Evolutionary conservation across 495 filamentous ascomycete genomes (phyloP).

Genomic region (Podospora pseudopauciseta): DNA sequence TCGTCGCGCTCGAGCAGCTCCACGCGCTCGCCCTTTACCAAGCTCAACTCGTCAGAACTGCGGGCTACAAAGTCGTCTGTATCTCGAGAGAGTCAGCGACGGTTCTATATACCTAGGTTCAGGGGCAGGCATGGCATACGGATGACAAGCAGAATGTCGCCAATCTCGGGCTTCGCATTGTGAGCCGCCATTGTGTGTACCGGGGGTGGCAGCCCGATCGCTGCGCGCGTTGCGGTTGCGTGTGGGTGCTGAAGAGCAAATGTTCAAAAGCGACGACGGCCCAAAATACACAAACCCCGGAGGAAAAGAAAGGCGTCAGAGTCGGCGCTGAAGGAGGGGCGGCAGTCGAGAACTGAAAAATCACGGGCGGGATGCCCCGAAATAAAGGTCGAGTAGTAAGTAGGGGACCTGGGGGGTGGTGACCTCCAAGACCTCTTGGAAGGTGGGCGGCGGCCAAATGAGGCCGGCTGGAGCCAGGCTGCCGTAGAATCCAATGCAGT

Average conservation of each 20-base stretch:
- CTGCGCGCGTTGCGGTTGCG: constrained; percentile 19
- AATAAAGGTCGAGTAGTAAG: constrained; percentile 4
- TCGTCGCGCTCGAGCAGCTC: constrained; percentile 92
- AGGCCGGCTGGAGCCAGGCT: not conserved
- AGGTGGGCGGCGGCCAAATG: constrained; percentile 5
- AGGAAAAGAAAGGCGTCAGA: constrained; percentile 9
- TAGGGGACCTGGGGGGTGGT: not conserved
- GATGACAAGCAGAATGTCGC: constrained; percentile 69
- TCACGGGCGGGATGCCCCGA: constrained; percentile 3
- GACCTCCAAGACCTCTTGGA: not conserved
- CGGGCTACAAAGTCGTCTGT: constrained; percentile 85
- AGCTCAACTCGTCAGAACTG: constrained; percentile 85
- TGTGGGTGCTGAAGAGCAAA: constrained; percentile 10
- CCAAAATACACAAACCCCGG: constrained; percentile 9
- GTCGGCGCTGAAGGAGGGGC: constrained; percentile 7
- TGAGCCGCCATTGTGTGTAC: constrained; percentile 44
- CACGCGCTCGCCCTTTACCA: constrained; percentile 83
- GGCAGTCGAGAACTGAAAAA: constrained; percentile 9
- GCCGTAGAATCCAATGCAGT: not conserved
- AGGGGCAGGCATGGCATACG: constrained; percentile 57
- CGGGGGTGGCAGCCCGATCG: constrained; percentile 15
- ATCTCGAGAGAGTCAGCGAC: constrained; percentile 9
- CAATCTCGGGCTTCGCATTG: constrained; percentile 53
- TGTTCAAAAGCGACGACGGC: constrained; percentile 7
- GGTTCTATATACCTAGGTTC: not conserved